Evolutionary conservation across 495 filamentous ascomycete species (phyloP), one percentile per base, ranked within the genome.

Genomic region (Hypomontagnella submonticulosa): DNA sequence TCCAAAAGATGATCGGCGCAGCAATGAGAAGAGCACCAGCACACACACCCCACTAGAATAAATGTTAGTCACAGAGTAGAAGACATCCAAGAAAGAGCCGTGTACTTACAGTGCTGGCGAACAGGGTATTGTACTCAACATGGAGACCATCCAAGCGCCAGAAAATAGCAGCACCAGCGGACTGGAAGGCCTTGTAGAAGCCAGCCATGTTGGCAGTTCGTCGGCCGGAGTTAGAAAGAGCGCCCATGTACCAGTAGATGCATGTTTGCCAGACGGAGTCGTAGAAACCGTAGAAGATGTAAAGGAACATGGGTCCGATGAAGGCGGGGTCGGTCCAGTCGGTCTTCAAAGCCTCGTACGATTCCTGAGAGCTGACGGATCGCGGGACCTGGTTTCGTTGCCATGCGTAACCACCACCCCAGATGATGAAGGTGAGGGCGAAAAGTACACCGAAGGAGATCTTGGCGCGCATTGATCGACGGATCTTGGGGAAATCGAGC

Each of bases 201-300:
- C 94, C 94, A 32, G 92, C 88, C 70, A 95, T 90, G 80, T 97
- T 96, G 78, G 94, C 94, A 16, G 94, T 83, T 71, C 93, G 96
- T 71, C 93, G 90, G 62, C 89, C 86, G 44, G 95, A 96, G 82
- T 98, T 97, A 70, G 88, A 91, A 30, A 97, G 83, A 13, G 92
- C 88, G 33, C 94, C 94, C 90, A 98, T 97, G 78, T 69, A 69
- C 92, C 92, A 96, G 80, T 96, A 96, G 40, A 92, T 88, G 70
- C 81, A 88, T 9, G 90, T 92, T 76, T 95, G 91, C 87, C 92
- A 95, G 37, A 59, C 84, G 30, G 93, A 90, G 71, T 97, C 93
- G 64, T 89, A 94, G 69, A 97, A 89, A 43, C 93, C 93, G 73
- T 97, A 97, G 73, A 93, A 95, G 67, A 98, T 90, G 80, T 94